Conservation (phyloP, 2,329 filamentous ascomycete genomes). For the Pseudomassariella vexata region DNA sequence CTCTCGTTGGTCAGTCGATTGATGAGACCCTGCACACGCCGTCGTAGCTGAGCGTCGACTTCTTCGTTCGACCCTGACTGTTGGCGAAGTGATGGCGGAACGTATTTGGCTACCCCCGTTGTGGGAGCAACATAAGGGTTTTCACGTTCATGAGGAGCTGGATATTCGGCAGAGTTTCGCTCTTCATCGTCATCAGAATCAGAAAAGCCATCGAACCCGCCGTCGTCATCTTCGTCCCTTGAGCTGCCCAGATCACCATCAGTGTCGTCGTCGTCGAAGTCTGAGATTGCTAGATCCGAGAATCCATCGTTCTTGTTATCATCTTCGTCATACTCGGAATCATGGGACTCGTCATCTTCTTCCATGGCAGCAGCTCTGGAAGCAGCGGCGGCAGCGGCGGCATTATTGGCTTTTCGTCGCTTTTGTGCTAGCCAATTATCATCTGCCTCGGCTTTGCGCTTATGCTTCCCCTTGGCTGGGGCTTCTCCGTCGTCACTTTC, state of each 20-base stretch:
- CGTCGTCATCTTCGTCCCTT: constrained; percentile 28
- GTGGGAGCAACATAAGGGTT: constrained; percentile 84
- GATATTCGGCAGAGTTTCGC: constrained; percentile 23
- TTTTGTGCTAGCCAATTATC: constrained; percentile 58
- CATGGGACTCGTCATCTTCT: constrained; percentile 21
- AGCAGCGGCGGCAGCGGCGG: constrained; percentile 5
- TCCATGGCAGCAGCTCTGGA: constrained; percentile 14
- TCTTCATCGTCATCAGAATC: constrained; percentile 27
- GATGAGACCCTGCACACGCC: constrained; percentile 80
- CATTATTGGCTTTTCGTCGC: constrained; percentile 37
- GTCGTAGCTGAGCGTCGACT: constrained; percentile 60
- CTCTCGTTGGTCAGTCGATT: constrained; percentile 93
- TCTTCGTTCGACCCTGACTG: constrained; percentile 60
- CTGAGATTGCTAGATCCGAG: constrained; percentile 9
- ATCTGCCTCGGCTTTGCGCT: constrained; percentile 52
- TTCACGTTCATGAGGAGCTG: constrained; percentile 55
- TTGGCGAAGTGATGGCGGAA: constrained; percentile 78
- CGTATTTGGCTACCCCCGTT: constrained; percentile 62
- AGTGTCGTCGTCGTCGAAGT: constrained; percentile 16
- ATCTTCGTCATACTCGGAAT: constrained; percentile 20
- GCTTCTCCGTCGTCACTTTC: constrained; percentile 35
- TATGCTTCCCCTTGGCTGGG: constrained; percentile 50
- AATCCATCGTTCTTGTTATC: constrained; percentile 30
- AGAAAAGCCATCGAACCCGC: constrained; percentile 32
- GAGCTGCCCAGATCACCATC: constrained; percentile 32